Base-by-base conservation (phyloP, 225 moss, liverwort and hornwort species). In the Bryum argenteum region DNA sequence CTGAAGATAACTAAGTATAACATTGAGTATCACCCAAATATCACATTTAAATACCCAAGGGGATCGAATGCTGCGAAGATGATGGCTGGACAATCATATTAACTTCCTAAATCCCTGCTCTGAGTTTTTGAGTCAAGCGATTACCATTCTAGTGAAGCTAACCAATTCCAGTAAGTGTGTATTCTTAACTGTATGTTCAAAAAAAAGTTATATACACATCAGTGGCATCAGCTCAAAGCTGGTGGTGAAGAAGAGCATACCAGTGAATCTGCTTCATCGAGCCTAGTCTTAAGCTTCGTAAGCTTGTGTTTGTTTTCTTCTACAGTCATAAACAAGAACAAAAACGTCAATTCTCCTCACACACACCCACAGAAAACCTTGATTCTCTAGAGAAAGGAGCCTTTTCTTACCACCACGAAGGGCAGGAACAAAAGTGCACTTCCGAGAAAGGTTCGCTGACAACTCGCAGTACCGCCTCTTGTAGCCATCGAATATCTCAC, bases 391-490 rank as follows among this genome's bases (percentile, higher is more conserved):
- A 60, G 26, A 21, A 61, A 11, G 43, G 33, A 6, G 33, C 33
- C 33, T 5, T 33, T 9, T 3, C 79, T 59, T 77, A 86, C 86
- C 86, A 11, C 86, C 86, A 71, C 71, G 77, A 38, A 82, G 71
- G 15, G 80, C 77, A 56, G 75, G 70, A 33, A 77, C 71, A 9
- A 76, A 73, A 57, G 80, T 74, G 66, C 86, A 82, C 71, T 86
- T 86, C 61, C 86, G 79, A 18, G 83, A 82, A 43, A 86, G 82
- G 62, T 82, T 86, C 14, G 82, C 76, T 15, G 86, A 86, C 23
- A 86, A 77, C 67, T 86, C 86, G 61, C 86, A 86, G 47, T 86
- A 86, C 67, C 83, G 86, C 74, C 86, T 79, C 77, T 86, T 83
- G 54, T 83, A 83, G 41, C 86, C 86, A 68, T 86, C 86, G 54